These are phyloP conservation scores for Circinella minor DNA, from an alignment of 371 early-diverging fungal species.

Conservation along the genomic window DNA sequence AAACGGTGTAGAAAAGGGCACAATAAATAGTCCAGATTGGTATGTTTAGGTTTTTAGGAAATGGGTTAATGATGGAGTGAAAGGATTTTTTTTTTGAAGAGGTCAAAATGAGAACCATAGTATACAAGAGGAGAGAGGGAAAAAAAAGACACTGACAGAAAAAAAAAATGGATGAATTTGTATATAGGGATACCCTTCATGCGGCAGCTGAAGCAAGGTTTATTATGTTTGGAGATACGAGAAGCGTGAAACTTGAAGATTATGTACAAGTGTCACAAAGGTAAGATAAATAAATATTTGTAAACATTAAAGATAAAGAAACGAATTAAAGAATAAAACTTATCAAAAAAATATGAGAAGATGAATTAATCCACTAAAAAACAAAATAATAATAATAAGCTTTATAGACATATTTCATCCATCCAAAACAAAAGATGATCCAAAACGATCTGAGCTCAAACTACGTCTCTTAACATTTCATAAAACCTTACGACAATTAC, in stretches of 20 bases:
- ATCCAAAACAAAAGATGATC: constrained; percentile 12
- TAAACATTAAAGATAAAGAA: neutral
- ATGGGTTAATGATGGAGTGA: no score
- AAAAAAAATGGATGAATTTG: no score
- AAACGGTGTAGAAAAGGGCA: constrained; percentile 50
- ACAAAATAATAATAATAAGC: constrained; percentile 6
- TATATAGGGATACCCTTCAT: constrained; percentile 53
- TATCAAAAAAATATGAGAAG: no score
- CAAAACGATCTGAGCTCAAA: constrained; percentile 33
- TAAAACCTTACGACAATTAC: constrained; percentile 38
- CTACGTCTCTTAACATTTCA: constrained; percentile 39
- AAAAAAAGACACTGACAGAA: neutral
- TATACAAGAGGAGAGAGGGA: no score
- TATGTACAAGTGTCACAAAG: constrained; percentile 56
- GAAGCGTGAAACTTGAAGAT: constrained; percentile 44
- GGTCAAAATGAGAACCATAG: neutral
- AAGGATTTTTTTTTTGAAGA: no score
- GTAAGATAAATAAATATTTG: constrained; percentile 20
- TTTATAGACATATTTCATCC: constrained; percentile 42
- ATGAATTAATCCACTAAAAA: no score
- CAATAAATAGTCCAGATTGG: constrained; percentile 64
- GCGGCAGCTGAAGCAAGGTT: constrained; percentile 48
- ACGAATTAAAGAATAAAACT: neutral
- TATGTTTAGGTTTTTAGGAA: constrained; percentile 19
- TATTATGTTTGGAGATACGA: constrained; percentile 52